Conservation (phyloP, 805 yeast genomes). For the Pichia kluyveri region DNA sequence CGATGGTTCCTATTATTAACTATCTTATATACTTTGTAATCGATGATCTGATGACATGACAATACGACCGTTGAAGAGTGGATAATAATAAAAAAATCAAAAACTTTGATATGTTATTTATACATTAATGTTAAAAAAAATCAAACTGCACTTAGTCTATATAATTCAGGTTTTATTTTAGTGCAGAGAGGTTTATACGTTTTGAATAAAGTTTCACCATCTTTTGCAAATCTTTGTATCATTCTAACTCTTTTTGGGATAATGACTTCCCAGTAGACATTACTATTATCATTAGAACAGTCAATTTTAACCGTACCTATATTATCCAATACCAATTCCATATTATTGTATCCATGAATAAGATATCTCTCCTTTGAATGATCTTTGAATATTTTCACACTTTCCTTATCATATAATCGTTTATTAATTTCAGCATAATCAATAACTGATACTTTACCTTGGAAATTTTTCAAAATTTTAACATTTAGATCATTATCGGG, state of each 20-base stretch:
- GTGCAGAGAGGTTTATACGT: neutral
- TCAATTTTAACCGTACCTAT: conserved; percentile 1
- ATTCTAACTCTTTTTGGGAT: neutral
- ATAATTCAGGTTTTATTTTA: neutral
- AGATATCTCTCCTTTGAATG: neutral
- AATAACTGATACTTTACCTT: neutral
- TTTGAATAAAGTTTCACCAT: neutral
- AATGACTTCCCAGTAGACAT: conserved; percentile 5
- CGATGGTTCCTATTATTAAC: no score
- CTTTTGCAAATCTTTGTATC: neutral
- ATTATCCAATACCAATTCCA: conserved; percentile 4
- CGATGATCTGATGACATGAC: no score
- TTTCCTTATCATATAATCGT: neutral
- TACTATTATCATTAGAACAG: neutral
- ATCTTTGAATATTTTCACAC: neutral
- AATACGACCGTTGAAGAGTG: no score
- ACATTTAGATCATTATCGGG: neutral
- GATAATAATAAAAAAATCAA: no score
- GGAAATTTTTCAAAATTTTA: neutral
- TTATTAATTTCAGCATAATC: neutral
- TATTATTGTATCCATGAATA: neutral
- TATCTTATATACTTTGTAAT: no score
- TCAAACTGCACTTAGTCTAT: neutral
- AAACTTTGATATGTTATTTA: no score
- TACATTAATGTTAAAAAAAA: neutral